Evolutionary conservation across 2,329 filamentous ascomycete genomes (phyloP), one percentile per base, ranked within the genome.

Genomic region (Aureobasidium leucospermi): DNA sequence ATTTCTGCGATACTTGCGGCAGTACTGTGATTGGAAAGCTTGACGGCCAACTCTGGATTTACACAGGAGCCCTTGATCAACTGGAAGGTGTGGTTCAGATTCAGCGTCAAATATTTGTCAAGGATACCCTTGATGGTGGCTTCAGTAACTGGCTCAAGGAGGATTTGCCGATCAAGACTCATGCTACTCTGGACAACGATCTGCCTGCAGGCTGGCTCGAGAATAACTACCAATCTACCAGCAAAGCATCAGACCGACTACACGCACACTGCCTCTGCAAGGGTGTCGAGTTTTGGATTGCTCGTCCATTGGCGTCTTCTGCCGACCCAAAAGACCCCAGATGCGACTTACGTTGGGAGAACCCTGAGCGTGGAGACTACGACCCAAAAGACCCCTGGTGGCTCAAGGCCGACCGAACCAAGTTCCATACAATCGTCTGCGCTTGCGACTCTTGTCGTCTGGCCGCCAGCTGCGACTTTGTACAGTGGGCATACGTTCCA

Each of bases 401-500:
- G 78, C 73, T 87, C n/a, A 73, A 77, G 15, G 70, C 70, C 45
- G 64, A 70, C 52, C 63, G 74, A 9, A 77, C 71, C 6, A 81
- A 77, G 61, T 88, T 84, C 67, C 72, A 85, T 1, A 81, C 83
- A 2, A 82, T 83, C 1, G 77, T 80, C 7, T 88, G 85, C 65
- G 76, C 78, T 1, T 89, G 86, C 69, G 76, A 72, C 5, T 81
- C 82, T 2, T 90, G 86, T 67, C 81, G 85, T 6, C 73, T 84
- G 3, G 71, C 73, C 0, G 79, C 81, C 1, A 85, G 85, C 3
- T 85, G 83, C 63, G 83, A 87, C 59, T 79, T 88, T 48, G 81
- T 86, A 64, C 74, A 80, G 0, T 89, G 86, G 86, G 78, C 82
- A 0, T 89, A 88, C 66, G 73, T 88, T 0, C 84, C 84, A 0